These are phyloP conservation scores for Helotiales sp. DNA, from an alignment of 2,329 filamentous ascomycete genomes.

Conservation along the genomic window DNA sequence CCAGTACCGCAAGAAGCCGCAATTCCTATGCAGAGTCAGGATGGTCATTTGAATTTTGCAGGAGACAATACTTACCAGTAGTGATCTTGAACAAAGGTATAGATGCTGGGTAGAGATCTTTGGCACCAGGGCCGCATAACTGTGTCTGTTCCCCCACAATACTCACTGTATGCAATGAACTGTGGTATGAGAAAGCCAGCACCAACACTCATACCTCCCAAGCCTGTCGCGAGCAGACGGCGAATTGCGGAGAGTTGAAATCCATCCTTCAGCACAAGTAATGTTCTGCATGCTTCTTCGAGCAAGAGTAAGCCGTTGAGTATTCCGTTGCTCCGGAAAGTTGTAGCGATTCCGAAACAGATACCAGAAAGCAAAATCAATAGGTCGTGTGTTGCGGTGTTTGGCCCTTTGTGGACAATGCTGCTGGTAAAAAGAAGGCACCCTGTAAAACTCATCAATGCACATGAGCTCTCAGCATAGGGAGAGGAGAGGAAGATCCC, in stretches of 20 bases:
- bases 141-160: conserved; percentile 56
- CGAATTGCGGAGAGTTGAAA: conserved; percentile 51
- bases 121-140: conserved; percentile 73
- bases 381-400: conserved; percentile 46
- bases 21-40: conserved; percentile 64
- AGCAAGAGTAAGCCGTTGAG: conserved; percentile 77
- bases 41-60: neutral
- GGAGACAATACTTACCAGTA: conserved; percentile 75
- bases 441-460: conserved; percentile 76
- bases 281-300: conserved; percentile 60
- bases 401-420: conserved; percentile 44
- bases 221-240: conserved; percentile 61
- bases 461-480: conserved; percentile 81
- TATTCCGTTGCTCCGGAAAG: conserved; percentile 84
- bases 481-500: conserved; percentile 89
- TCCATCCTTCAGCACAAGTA: conserved; percentile 50
- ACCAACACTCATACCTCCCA: conserved; percentile 71
- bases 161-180: conserved; percentile 72
- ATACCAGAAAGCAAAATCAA: conserved; percentile 67
- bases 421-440: conserved; percentile 69
- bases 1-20: conserved; percentile 91
- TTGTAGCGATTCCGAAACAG: conserved; percentile 72
- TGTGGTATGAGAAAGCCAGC: conserved; percentile 76
- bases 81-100: conserved; percentile 82
- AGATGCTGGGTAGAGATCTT: conserved; percentile 79